These are phyloP conservation scores for Annulohypoxylon stygium DNA, from an alignment of 495 filamentous ascomycete species.

Conservation along the genomic window DNA sequence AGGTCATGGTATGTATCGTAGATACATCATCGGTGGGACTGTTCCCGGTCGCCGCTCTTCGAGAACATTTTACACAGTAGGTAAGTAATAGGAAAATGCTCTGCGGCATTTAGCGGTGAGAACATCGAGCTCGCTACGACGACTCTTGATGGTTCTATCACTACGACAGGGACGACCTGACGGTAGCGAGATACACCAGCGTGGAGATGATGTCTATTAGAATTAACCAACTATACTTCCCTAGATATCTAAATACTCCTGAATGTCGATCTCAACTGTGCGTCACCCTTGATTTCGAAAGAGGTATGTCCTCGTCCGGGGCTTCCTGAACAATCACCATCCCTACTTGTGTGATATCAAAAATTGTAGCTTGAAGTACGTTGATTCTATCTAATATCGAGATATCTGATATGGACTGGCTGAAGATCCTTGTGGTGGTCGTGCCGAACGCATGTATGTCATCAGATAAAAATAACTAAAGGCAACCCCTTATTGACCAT, in stretches of 20 bases:
- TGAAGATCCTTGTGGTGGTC: constrained; percentile 1
- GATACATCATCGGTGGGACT: background rate
- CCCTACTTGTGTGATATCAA: background rate
- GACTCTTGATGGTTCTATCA: constrained; percentile 11
- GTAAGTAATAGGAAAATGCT: constrained; percentile 2
- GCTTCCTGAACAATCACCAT: background rate
- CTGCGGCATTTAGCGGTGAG: constrained; percentile 23
- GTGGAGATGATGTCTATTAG: constrained; percentile 14
- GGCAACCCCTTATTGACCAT: background rate
- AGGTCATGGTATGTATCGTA: constrained; percentile 9
- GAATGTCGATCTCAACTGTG: constrained; percentile 32
- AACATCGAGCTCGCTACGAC: background rate
- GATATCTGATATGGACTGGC: background rate
- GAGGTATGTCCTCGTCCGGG: background rate
- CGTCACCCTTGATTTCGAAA: constrained; percentile 18
- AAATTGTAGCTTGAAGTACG: background rate
- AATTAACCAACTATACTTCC: background rate
- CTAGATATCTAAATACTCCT: constrained; percentile 6
- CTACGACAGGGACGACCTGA: constrained; percentile 3
- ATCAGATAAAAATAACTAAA: constrained; percentile 19
- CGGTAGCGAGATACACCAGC: constrained; percentile 12
- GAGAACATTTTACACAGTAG: background rate
- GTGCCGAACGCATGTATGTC: constrained; percentile 10
- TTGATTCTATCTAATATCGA: background rate
- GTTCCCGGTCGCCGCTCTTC: constrained; percentile 11